Base-by-base conservation (phyloP, 345 rosid genomes). In the Alliaria petiolata region DNA sequence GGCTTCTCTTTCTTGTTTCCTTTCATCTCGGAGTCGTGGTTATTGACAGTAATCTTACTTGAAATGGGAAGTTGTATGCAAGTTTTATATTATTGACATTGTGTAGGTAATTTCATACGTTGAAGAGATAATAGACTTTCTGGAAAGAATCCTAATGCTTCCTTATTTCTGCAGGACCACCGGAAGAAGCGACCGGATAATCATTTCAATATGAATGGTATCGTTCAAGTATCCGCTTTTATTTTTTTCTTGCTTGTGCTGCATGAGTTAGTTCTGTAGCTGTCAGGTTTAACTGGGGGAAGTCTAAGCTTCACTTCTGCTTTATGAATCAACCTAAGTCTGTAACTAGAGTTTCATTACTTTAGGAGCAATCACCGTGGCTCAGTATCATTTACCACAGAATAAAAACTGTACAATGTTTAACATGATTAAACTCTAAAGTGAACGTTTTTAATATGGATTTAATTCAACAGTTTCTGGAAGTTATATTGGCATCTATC, bases 131-230 rank as follows among this genome's bases (percentile, higher is more conserved):
- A 15, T 60, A 22, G 49, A 28, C 25, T 62, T 42, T 31, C 57
- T 36, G 8, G 49, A 61, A 28, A 65, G 12, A 17, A 75, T 51
- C 33, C 69, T 70, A 31, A 62, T 62, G 35, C 25, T 46, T 55
- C 65, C 62, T 58, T 79, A 59, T 14, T 55, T 70, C 75, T 72
- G 79, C 87, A 90, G 81, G 92, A 86, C 49, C 80, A 79, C 69
- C 83, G 83, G 39, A 95, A 72, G 85, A 95, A 72, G 90, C 83
- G 93, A 83, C 45, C 26, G 17, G 97, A 87, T 72, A 86, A 82
- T 68, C 91, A 83, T 78, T 83, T 83, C 76, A 86, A 86, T 65
- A 86, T 74, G 30, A 90, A 87, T 82, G 98, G 96, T 73, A 81
- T 78, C 45, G 79, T 76, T 79, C 89, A 86, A 85, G 75, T 76